Conservation (phyloP, 2,329 filamentous ascomycete genomes). For the Cryphonectria carpinicola region DNA sequence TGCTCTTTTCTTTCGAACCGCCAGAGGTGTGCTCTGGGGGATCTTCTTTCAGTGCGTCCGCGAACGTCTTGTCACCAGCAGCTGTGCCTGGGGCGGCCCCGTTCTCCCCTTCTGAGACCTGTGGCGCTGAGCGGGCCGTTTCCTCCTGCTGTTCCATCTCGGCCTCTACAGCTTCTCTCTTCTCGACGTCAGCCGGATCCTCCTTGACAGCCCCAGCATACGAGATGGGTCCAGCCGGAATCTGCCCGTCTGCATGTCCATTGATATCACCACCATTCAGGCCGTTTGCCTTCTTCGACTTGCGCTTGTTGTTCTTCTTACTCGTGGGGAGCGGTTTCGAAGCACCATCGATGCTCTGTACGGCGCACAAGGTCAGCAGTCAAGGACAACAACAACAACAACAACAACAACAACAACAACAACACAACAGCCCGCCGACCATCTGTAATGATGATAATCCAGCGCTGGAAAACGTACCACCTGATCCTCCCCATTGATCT, state of each 20-base stretch:
- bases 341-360: neutral
- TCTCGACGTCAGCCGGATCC: conserved; percentile 17
- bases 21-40: conserved; percentile 4
- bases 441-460: neutral
- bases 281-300: conserved; percentile 24
- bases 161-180: conserved; percentile 1
- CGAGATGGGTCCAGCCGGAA: conserved; percentile 17
- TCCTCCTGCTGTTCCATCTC: neutral
- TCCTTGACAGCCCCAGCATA: conserved; percentile 29
- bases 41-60: conserved; percentile 25
- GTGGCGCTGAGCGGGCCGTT: no score
- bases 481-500: conserved; percentile 1
- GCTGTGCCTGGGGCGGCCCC: conserved; percentile 4
- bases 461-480: conserved; percentile 6
- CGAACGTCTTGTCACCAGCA: conserved; percentile 27
- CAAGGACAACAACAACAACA: neutral
- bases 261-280: neutral
- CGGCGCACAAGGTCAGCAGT: neutral
- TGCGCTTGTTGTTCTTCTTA: conserved; percentile 28
- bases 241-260: neutral
- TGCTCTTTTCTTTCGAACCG: neutral
- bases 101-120: neutral
- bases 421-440: neutral
- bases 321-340: neutral
- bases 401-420: neutral